Base-by-base conservation (phyloP, 148 eudicot genomes). In the Simmondsia chinensis region DNA sequence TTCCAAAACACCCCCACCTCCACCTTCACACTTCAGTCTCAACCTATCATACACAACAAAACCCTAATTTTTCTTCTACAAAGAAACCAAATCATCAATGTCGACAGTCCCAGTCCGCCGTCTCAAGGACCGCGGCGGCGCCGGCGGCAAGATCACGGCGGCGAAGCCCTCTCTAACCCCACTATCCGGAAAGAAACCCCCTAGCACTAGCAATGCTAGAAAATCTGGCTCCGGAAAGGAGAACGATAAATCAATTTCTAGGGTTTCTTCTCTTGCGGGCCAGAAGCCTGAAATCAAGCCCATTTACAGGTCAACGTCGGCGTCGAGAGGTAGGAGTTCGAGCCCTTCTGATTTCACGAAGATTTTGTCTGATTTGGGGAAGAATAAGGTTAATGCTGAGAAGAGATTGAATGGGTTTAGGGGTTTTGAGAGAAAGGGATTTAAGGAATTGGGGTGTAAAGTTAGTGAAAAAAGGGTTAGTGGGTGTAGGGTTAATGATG, bases 251-350 rank as follows among this genome's bases (percentile, higher is more conserved):
- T 59, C 82, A 21, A 56, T 37, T 48, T 74, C 95, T 9, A 48
- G 83, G 48, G 64, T 60, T 32, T 71, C 82, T 2, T 71, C 64
- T 2, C 50, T n/a, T n/a, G n/a, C 30, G 31, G 33, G 74, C 31
- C 93, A 71, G 52, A 85, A 81, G 65, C 87, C 87, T n/a, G 46
- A 27, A 32, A 50, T 62, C 5, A 62, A 57, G 33, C 62, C 64
- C 9, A 50, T 82, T 4, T 57, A 68, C 21, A 39, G 54, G 40
- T 52, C 83, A 3, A 54, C 72, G 45, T 72, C 85, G 14, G 71
- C 53, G 33, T 80, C 82, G 2, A 74, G 89, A 75, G 91, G 94
- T 66, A 83, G 97, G 56, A 75, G 87, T 29, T 54, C 87, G 56
- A 84, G 91, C n/a, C 97, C 97, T 20, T 72, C 55, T 75, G 82